Evolutionary conservation across 1,139 yeast genomes (phyloP), one percentile per base, ranked within the genome.

Genomic region (Eremothecium coryli): DNA sequence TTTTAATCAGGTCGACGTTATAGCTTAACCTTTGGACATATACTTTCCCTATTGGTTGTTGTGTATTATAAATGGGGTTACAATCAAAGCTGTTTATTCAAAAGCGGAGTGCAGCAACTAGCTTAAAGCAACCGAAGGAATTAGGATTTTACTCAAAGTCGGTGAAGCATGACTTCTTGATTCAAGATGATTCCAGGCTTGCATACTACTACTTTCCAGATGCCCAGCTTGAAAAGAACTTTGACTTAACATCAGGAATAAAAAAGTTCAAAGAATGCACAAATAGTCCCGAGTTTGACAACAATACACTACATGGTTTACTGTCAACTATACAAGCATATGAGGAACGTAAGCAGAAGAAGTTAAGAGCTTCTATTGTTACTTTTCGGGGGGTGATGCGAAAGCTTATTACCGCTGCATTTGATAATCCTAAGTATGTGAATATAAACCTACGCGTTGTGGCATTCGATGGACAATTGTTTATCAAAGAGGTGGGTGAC

Each of bases 381-480:
- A 76, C 95, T 0, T 84, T 84, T 69, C 66, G 97, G 45, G 96
- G 96, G 1, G 61, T 84, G 28, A 73, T 88, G 75, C 70, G 50
- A 26, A 50, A 49, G 29, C 35, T 53, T 21, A 47, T 53, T 11
- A 40, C 49, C 4, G 20, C 36, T 28, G 53, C 58, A 7, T 53
- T 55, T 38, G 58, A 54, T 33, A 46, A 41, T 34, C 37, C 53
- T 3, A 43, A 47, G 11, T 47, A 42, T 18, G 52, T 81, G 38
- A 69, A 71, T n/a, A 58, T 86, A 12, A 75, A 73, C 41, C 61
- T 82, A 37, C 75, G 82, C 42, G 60, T 82, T 6, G 71, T 67
- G 5, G 64, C 64, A 18, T 85, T 71, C 55, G 95, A 88, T 54
- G 94, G 90, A 0, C 95, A 85, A 49, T 58, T 90, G n/a, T 84